phyloP scores from a whole-genome alignment of 345 rosid species.

The Hirschfeldia incana region DNA sequence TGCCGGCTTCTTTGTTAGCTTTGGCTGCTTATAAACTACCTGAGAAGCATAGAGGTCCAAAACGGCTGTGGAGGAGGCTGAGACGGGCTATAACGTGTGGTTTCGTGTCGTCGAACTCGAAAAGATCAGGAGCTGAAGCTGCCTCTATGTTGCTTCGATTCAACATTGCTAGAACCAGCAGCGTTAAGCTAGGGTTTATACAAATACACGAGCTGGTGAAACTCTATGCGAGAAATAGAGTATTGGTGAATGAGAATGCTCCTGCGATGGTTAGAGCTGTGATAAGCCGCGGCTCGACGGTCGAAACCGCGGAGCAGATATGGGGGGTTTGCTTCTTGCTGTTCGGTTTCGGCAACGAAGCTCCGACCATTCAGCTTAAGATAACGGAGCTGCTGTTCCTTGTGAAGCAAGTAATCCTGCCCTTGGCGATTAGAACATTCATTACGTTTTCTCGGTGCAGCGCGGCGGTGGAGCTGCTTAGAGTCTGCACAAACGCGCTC shows the following conservation, averaged over 20 bases:
- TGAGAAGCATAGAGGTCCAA: constrained; percentile 58
- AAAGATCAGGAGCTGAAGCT: constrained; percentile 78
- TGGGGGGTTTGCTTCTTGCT: constrained; percentile 87
- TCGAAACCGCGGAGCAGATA: constrained; percentile 62
- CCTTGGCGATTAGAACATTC: constrained; percentile 75
- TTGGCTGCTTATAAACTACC: constrained; percentile 82
- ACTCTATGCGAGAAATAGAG: constrained; percentile 65
- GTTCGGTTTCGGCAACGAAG: constrained; percentile 73
- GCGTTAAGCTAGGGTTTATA: constrained; percentile 59
- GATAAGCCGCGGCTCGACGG: constrained; percentile 56
- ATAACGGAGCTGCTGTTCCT: constrained; percentile 61
- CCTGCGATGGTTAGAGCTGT: constrained; percentile 77
- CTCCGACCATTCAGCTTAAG: constrained; percentile 63
- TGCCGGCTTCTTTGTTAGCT: constrained; percentile 69
- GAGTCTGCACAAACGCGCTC: constrained; percentile 78
- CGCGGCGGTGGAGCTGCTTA: constrained; percentile 81
- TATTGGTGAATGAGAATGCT: constrained; percentile 45
- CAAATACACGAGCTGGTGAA: constrained; percentile 68
- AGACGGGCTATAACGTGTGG: constrained; percentile 67
- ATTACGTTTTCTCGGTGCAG: constrained; percentile 77
- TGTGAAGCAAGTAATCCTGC: constrained; percentile 66
- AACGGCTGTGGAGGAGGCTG: constrained; percentile 54
- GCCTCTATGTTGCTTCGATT: constrained; percentile 80
- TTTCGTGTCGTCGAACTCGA: constrained; percentile 57
- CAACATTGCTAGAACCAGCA: constrained; percentile 67